Evolutionary conservation across 805 yeast species (phyloP).

Genomic region (Candida nanaspora): DNA sequence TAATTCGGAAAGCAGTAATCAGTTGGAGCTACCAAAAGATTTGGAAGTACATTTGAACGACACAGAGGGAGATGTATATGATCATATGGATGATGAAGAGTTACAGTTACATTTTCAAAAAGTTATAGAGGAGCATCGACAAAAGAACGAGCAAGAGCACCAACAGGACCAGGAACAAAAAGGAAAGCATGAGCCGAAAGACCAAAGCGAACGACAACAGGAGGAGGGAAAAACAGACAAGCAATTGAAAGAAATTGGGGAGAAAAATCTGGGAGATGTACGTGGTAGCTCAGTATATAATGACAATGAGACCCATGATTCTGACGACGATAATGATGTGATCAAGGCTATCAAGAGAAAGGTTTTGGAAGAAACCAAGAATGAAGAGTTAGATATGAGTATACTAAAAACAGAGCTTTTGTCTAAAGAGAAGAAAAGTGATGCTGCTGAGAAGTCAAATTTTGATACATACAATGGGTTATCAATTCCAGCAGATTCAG

Average conservation of each 20-base stretch:
- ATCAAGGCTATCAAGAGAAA: background rate
- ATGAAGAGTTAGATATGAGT: background rate
- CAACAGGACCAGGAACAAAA: background rate
- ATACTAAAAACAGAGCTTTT: background rate
- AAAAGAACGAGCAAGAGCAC: background rate
- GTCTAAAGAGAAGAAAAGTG: background rate
- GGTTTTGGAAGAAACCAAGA: background rate
- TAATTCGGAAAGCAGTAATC: background rate
- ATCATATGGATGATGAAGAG: slow-evolving; percentile 17
- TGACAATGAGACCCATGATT: no score
- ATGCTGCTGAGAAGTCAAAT: background rate
- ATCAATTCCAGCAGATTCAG: slow-evolving; percentile 27
- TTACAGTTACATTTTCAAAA: slow-evolving; percentile 21
- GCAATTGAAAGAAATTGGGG: background rate
- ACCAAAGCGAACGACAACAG: background rate
- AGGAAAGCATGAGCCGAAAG: background rate
- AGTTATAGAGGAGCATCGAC: slow-evolving; percentile 14
- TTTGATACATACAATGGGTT: slow-evolving; percentile 20
- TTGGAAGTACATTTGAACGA: background rate
- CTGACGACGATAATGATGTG: background rate
- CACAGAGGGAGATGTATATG: background rate
- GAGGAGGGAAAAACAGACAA: background rate
- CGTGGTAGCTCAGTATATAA: no score
- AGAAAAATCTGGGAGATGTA: no score
- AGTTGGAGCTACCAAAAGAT: background rate